Percentiles rank a stretch among this genome's conserved stretches.
Evolutionary conservation across 768 basidiomycete genomes (phyloP).

Genomic region (Boletus patriciae): DNA sequence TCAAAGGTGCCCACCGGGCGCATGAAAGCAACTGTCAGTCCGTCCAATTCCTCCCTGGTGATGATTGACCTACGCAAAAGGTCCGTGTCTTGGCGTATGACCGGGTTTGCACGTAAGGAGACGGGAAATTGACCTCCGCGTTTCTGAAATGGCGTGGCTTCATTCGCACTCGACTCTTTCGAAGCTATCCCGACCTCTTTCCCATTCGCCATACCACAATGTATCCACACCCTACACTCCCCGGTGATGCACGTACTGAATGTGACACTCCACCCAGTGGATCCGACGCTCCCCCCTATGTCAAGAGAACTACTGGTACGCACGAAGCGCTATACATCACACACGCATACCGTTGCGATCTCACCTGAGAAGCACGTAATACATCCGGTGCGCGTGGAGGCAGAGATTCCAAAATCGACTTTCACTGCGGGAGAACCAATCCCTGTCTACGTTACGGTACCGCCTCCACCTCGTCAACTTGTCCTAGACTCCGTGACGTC

Average conservation of each 20-base stretch:
- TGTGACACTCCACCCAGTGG: slow-evolving; percentile 59
- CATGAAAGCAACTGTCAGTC: slow-evolving; percentile 73
- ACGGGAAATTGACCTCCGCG: slow-evolving; percentile 64
- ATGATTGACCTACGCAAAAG: slow-evolving; percentile 38
- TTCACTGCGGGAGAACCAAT: slow-evolving; percentile 74
- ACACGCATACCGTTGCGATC: slow-evolving; percentile 52
- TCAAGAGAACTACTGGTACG: slow-evolving; percentile 65
- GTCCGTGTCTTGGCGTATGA: slow-evolving; percentile 61
- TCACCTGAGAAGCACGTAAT: slow-evolving; percentile 60
- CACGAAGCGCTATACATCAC: slow-evolving; percentile 71
- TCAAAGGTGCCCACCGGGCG: slow-evolving; percentile 65
- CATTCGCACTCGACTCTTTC: slow-evolving; percentile 38
- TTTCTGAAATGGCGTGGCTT: slow-evolving; percentile 55
- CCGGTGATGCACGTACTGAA: slow-evolving; percentile 68
- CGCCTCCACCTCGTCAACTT: slow-evolving; percentile 66
- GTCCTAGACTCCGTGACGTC: slow-evolving; percentile 79
- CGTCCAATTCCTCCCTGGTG: slow-evolving; percentile 11
- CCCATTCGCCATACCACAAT: slow-evolving; percentile 85
- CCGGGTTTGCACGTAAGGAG: slow-evolving; percentile 63
- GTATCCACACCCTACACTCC: slow-evolving; percentile 73
- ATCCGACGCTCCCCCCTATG: slow-evolving; percentile 39
- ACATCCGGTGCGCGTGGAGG: slow-evolving; percentile 65
- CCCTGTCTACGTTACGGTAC: slow-evolving; percentile 77
- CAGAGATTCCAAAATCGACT: slow-evolving; percentile 68
- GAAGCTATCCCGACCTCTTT: slow-evolving; percentile 57